Percentiles rank a stretch among this genome's conserved stretches.
phyloP scores from a whole-genome alignment of 495 filamentous ascomycete species.

The Viridothelium virens region DNA sequence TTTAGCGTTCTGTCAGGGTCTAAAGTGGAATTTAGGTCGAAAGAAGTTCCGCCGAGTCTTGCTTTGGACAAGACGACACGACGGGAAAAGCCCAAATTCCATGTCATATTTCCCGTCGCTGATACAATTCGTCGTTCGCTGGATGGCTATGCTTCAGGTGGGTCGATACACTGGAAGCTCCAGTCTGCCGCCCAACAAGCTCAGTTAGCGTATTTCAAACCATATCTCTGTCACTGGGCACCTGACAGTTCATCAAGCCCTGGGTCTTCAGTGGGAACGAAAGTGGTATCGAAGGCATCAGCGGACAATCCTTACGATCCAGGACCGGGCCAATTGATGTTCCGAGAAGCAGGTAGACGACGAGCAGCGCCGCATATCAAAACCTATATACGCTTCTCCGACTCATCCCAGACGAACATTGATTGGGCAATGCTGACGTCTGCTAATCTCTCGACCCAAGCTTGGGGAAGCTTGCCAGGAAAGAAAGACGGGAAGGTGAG shows the following conservation, averaged over 20 bases:
- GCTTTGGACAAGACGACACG: not conserved
- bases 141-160: slow-evolving; percentile 42
- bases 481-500: slow-evolving; percentile 51
- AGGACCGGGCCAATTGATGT: not conserved
- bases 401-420: slow-evolving; percentile 44
- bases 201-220: slow-evolving; percentile 66
- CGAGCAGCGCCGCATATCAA: slow-evolving; percentile 88
- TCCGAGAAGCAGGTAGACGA: slow-evolving; percentile 51
- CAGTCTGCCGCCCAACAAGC: slow-evolving; percentile 59
- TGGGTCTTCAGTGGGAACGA: not conserved
- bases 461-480: slow-evolving; percentile 61
- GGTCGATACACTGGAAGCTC: slow-evolving; percentile 74
- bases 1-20: slow-evolving; percentile 44
- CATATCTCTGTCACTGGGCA: slow-evolving; percentile 67
- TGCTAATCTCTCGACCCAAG: slow-evolving; percentile 82
- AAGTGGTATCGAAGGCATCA: not conserved
- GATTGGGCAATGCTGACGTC: slow-evolving; percentile 85
- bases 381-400: slow-evolving; percentile 69
- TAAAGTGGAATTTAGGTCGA: slow-evolving; percentile 20
- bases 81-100: slow-evolving; percentile 27
- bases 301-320: not conserved
- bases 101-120: slow-evolving; percentile 19
- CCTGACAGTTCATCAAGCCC: slow-evolving; percentile 29
- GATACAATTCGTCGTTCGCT: slow-evolving; percentile 28
- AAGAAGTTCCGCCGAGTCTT: not conserved